Conservation (phyloP, 371 early-diverging fungal genomes). For the Mucor piriformis region DNA sequence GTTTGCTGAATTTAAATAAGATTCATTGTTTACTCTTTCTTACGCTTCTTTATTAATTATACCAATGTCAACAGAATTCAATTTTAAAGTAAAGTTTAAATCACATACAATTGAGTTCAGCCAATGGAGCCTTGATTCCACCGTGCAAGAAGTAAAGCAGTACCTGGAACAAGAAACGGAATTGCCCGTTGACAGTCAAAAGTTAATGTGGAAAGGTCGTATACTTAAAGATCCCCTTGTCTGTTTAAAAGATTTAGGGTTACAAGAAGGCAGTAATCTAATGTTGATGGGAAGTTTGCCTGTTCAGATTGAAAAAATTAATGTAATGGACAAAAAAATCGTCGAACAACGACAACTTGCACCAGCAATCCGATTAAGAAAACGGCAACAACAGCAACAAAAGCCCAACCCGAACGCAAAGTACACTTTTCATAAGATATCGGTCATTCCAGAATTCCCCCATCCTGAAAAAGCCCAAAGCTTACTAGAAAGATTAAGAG, state of each 20-base stretch:
- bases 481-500: slow-evolving; percentile 69
- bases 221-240: slow-evolving; percentile 30
- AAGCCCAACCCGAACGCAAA: slow-evolving; percentile 30
- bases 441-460: slow-evolving; percentile 67
- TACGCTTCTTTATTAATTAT: too few species aligned
- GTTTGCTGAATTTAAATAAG: too few species aligned
- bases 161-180: slow-evolving; percentile 40
- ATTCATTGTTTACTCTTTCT: too few species aligned
- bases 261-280: slow-evolving; percentile 42
- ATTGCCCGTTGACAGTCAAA: slow-evolving; percentile 46
- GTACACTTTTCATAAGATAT: slow-evolving; percentile 72
- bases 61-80: background rate
- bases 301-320: slow-evolving; percentile 47
- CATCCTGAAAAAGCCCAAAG: slow-evolving; percentile 62
- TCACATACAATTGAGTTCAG: slow-evolving; percentile 27
- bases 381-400: background rate
- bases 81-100: slow-evolving; percentile 53
- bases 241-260: slow-evolving; percentile 14
- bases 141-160: slow-evolving; percentile 39
- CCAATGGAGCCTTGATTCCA: slow-evolving; percentile 29
- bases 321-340: slow-evolving; percentile 38
- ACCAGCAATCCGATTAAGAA: slow-evolving; percentile 8
- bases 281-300: slow-evolving; percentile 61
- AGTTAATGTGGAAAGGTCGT: slow-evolving; percentile 57
- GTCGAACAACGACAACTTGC: slow-evolving; percentile 16